Percentiles rank a stretch among this genome's conserved stretches.
Evolutionary conservation across 768 basidiomycete species (phyloP).

Genomic region (Rhodotorula babjevae): DNA sequence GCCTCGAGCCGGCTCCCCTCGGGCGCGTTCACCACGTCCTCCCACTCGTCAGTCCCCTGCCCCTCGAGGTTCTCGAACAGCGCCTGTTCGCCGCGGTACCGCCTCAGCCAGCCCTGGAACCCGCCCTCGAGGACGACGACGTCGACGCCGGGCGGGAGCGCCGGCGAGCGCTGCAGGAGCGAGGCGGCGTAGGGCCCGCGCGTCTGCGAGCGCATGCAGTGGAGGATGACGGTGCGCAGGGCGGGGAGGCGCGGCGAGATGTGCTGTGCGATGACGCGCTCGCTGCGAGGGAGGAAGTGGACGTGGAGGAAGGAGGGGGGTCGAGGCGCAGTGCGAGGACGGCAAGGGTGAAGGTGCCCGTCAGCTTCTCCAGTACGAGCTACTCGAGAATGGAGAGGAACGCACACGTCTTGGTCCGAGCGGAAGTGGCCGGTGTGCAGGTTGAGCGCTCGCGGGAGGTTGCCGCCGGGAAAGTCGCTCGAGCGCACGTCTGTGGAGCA

Average conservation of each 20-base stretch:
- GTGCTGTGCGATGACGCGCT: neutral
- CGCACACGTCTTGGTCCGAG: neutral
- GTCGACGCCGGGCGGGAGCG: neutral
- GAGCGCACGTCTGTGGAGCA: conserved; percentile 20
- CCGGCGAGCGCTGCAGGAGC: neutral
- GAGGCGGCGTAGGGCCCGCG: conserved; percentile 32
- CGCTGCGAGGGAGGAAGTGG: neutral
- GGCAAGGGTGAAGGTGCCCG: neutral
- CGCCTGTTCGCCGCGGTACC: conserved; percentile 12
- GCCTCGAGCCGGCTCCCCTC: conserved; percentile 23
- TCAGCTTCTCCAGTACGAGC: neutral
- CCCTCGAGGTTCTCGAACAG: conserved; percentile 13
- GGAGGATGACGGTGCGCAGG: conserved; percentile 9
- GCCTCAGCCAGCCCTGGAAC: conserved; percentile 16
- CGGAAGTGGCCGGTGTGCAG: conserved; percentile 18
- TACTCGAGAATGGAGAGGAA: neutral
- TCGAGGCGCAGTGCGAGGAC: neutral
- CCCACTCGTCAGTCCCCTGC: conserved; percentile 1
- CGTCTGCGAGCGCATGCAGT: conserved; percentile 35
- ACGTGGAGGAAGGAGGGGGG: too few relatives aligned
- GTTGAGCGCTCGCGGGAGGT: conserved; percentile 21
- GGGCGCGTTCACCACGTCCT: conserved; percentile 9
- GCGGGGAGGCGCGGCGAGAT: neutral
- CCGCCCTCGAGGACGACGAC: conserved; percentile 25
- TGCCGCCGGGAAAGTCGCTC: conserved; percentile 23